Base-by-base conservation (phyloP, 176 grass and related monocot species). In the Rhynchospora pubera region DNA sequence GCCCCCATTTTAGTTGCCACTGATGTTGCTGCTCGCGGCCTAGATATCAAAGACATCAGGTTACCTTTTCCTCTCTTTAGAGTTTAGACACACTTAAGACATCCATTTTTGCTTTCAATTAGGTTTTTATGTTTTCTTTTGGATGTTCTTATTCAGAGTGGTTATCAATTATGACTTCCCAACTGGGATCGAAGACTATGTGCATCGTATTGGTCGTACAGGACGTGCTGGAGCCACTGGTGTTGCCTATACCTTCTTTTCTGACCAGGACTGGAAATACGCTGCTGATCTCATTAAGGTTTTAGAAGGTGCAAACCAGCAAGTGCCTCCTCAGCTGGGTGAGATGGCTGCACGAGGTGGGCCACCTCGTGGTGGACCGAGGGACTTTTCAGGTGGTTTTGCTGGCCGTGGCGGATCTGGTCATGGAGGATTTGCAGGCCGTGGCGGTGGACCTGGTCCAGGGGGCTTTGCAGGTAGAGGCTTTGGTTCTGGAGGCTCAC, bases 101-200 rank as follows among this genome's bases (percentile, higher is more conserved):
- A 66, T 32, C 67, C 26, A 66, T 22, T 71, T 66, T 60, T 88
- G n/a, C 3, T 44, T 39, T 12, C 32, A 67, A 22, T 72, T 79
- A 23, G 79, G 28, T 78, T 86, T 78, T 14, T 66, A 4, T 15
- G 24, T 30, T 15, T 76, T 55, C 48, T 55, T 55, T 76, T 55
- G 23, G 16, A 55, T 53, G 13, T 16, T 55, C 22, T 76, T 76
- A 53, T 76, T 57, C 88, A 99, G 96, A 82, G 91, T 95, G 82
- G 96, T 99, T 80, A 90, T 99, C 67, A 99, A 99, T 82, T 98
- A 91, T 82, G 95, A 98, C 75, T 98, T 98, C 26, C 95, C 95
- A 82, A 91, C 92, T 78, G 95, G 95, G 48, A 85, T 98, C 6
- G 92, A 94, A 82, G 92, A 98, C 79, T 98, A 98, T 57, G 95